These are phyloP conservation scores for Fusarium sulawesiense DNA, from an alignment of 2,329 filamentous ascomycete genomes.

Conservation along the genomic window DNA sequence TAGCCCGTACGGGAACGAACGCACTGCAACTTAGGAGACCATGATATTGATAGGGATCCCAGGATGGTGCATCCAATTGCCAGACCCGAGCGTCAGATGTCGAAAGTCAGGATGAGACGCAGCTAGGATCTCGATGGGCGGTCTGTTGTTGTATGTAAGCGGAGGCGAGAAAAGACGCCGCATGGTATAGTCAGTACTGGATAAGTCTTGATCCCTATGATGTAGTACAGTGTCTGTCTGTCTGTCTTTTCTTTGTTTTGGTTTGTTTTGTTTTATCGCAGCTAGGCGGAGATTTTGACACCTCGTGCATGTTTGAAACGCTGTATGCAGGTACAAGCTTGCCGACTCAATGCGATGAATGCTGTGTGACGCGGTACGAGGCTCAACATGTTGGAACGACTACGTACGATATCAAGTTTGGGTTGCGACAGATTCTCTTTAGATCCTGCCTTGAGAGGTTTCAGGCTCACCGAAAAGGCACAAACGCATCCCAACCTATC, in stretches of 20 bases:
- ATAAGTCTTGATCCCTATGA: slow-evolving; percentile 3
- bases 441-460: slow-evolving; percentile 42
- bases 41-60: slow-evolving; percentile 29
- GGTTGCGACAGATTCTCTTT: slow-evolving; percentile 36
- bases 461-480: slow-evolving; percentile 45
- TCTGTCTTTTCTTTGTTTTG: background rate
- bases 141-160: slow-evolving; percentile 14
- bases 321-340: slow-evolving; percentile 16
- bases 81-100: slow-evolving; percentile 24
- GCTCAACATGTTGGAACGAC: slow-evolving; percentile 7
- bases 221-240: background rate
- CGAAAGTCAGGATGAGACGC: slow-evolving; percentile 35
- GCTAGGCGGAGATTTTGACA: slow-evolving; percentile 2
- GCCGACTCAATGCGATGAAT: background rate
- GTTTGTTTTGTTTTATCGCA: slow-evolving; percentile 12
- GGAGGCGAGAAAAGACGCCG: slow-evolving; percentile 8
- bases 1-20: slow-evolving; percentile 38
- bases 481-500: slow-evolving; percentile 35
- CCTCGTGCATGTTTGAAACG: slow-evolving; percentile 15
- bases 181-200: slow-evolving; percentile 2
- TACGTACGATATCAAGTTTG: slow-evolving; percentile 12
- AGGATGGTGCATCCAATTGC: slow-evolving; percentile 17
- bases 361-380: slow-evolving; percentile 6
- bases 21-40: slow-evolving; percentile 29
- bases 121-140: slow-evolving; percentile 27